A percentile compares a stretch with the other conserved stretches of the same genome.
Conservation (phyloP, 306 rosid species). For the Delonix regia region DNA sequence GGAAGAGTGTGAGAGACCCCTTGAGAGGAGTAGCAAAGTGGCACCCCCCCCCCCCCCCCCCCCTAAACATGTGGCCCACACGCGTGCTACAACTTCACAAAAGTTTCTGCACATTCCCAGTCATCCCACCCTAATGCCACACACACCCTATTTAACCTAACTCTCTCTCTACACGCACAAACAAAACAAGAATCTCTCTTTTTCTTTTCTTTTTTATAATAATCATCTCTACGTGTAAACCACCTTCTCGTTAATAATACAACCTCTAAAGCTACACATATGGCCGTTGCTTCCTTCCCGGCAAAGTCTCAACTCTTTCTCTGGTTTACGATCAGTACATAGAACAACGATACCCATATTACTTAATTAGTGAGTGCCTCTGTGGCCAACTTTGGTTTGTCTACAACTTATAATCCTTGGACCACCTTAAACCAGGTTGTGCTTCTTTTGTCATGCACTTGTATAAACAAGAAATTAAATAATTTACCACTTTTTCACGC, state of each 20-base stretch:
- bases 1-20: too few relatives aligned
- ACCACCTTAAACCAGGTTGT: constrained; percentile 24
- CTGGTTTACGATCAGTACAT: not conserved
- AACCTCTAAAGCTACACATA: constrained; percentile 33
- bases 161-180: too few relatives aligned
- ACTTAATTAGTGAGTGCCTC: constrained; percentile 18
- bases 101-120: not conserved
- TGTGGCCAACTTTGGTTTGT: constrained; percentile 53
- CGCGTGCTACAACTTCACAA: constrained; percentile 50
- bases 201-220: too few relatives aligned
- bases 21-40: constrained; percentile 10
- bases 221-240: constrained; percentile 42
- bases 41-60: too few relatives aligned
- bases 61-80: too few relatives aligned
- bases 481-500: not conserved
- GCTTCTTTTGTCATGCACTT: constrained; percentile 16
- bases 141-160: constrained; percentile 17
- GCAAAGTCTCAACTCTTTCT: not conserved
- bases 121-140: not conserved
- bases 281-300: not conserved
- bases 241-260: constrained; percentile 35
- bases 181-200: too few relatives aligned
- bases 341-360: not conserved
- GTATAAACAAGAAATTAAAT: not conserved
- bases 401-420: constrained; percentile 39